These are phyloP conservation scores for Articulospora tetracladia DNA, from an alignment of 495 filamentous ascomycete genomes.

Conservation along the genomic window DNA sequence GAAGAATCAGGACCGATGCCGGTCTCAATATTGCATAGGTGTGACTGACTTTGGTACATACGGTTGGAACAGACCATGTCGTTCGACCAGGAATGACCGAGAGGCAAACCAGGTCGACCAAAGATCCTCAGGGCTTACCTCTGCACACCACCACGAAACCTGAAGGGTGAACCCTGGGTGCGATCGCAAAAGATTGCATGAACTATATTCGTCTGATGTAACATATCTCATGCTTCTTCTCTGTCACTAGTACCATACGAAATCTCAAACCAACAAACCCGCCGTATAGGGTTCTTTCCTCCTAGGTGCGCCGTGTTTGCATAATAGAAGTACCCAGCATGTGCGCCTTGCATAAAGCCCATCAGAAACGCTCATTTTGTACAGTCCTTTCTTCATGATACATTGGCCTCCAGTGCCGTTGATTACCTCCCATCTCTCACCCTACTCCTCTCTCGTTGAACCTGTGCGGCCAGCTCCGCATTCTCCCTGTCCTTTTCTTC, in stretches of 20 bases:
- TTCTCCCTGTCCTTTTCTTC: constrained; percentile 81
- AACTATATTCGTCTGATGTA: background rate
- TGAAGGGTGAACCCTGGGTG: background rate
- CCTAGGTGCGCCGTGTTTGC: background rate
- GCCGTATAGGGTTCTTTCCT: background rate
- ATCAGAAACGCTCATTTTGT: background rate
- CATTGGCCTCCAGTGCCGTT: background rate
- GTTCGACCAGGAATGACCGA: background rate
- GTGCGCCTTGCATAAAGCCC: background rate
- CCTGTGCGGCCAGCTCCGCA: constrained; percentile 60
- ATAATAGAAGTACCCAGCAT: background rate
- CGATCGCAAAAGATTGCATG: background rate
- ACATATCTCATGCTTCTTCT: background rate
- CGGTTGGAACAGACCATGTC: background rate
- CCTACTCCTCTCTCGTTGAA: constrained; percentile 57
- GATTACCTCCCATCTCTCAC: constrained; percentile 13
- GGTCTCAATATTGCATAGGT: background rate
- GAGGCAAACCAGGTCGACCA: background rate
- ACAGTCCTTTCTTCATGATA: background rate
- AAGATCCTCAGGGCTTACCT: background rate
- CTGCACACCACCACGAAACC: background rate
- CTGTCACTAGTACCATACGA: background rate
- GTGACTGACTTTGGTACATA: background rate
- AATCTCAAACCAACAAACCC: background rate
- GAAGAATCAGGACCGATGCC: background rate